Conservation (phyloP, 352 stramenopile species). For the Pythium graminicola region DNA sequence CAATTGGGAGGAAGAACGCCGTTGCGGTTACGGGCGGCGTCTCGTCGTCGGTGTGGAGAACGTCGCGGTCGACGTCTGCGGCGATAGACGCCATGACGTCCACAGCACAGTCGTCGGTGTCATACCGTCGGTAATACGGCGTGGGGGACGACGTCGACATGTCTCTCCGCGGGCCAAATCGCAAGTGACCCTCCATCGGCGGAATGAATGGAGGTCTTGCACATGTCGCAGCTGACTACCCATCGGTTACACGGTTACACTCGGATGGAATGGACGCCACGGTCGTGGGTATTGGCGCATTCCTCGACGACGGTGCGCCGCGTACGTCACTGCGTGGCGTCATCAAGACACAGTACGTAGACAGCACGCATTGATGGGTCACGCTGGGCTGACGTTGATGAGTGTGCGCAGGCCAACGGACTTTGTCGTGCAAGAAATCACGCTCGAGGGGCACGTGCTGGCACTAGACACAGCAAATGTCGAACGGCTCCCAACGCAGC, state of each 20-base stretch:
- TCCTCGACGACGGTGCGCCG: constrained; percentile 23
- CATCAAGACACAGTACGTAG: constrained; percentile 46
- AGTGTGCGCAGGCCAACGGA: constrained; percentile 35
- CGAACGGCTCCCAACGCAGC: constrained; percentile 26
- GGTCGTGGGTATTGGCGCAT: constrained; percentile 45
- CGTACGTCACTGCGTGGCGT: constrained; percentile 18
- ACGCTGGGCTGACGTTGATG: too few relatives aligned
- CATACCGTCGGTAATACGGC: constrained; percentile 12
- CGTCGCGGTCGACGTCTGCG: not conserved
- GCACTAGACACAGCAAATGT: constrained; percentile 22
- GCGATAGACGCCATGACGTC: not conserved
- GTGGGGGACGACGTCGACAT: not conserved
- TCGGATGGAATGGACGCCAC: constrained; percentile 20
- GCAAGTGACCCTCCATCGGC: not conserved
- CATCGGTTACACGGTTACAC: not conserved
- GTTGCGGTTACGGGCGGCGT: constrained; percentile 12
- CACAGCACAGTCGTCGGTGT: constrained; percentile 5
- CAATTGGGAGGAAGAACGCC: constrained; percentile 26
- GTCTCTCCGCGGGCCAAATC: not conserved
- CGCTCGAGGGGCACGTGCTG: constrained; percentile 31
- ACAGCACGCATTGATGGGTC: not conserved
- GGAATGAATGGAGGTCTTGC: not conserved
- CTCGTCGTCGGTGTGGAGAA: constrained; percentile 1
- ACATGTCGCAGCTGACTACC: not conserved
- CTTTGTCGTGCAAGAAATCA: constrained; percentile 72